Base-by-base conservation (phyloP, 371 early-diverging fungal genomes). In the Mortierella sp. region DNA sequence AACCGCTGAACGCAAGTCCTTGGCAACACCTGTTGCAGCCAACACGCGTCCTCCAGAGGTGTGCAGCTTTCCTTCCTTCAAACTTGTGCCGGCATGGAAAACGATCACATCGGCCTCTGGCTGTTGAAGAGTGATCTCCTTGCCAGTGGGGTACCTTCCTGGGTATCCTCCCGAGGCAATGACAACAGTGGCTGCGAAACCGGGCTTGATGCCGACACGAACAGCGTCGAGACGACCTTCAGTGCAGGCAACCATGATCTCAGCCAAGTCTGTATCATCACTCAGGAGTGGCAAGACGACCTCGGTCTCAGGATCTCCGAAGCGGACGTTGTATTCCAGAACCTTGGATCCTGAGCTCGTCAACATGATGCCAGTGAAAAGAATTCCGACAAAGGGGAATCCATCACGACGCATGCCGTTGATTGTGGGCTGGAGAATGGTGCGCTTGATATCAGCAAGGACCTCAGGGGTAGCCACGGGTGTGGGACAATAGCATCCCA, bases 261-360 rank as follows among this genome's bases (percentile, higher is more conserved):
- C 92, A 39, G 91, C 92, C 54, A 98, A 80, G 81, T 97, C 97
- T 27, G 90, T 88, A 34, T 86, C 83, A 55, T 92, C 90, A 63
- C 88, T 87, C 50, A 98, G 82, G 39, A 98, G 83, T 24, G 97
- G 97, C 57, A 98, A 83, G 6, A 96, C 92, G 10, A 92, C 96
- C 80, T 98, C 95, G 16, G 97, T 97, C 79, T 98, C 98, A 25
- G 98, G 98, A 69, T 98, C 98, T 34, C 98, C 98, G 62, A 98
- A 97, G 25, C 98, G 91, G 63, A 94, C 93, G 76, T 98, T 98
- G 88, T 92, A 98, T 81, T 98, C 98, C 43, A 98, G 85, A 3
- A 96, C 94, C 84, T 95, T 96, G 62, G 95, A 94, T 10, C 97
- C 97, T 19, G 85, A 77, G 21, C 79, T 78, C 2, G 97, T 97